Evolutionary conservation across 768 basidiomycete genomes (phyloP).

Genomic region (Gelatoporia subvermispora): DNA sequence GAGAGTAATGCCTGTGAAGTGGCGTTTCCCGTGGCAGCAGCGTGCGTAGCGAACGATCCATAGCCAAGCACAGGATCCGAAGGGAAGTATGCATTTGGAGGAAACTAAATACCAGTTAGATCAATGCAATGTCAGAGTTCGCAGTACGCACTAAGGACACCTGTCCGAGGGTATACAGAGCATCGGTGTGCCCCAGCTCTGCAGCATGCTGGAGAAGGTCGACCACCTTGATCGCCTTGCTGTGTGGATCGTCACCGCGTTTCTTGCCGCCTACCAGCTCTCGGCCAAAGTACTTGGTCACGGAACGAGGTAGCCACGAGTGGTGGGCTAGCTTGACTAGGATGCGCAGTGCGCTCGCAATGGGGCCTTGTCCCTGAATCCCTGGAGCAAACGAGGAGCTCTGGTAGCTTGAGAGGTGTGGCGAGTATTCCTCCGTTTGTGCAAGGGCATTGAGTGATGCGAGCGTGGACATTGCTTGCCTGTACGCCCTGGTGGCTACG

Average conservation of each 20-base stretch:
- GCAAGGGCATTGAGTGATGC: constrained; percentile 59
- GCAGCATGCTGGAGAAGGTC: constrained; percentile 78
- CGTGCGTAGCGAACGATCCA: constrained; percentile 59
- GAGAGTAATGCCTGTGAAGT: constrained; percentile 82
- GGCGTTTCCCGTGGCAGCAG: constrained; percentile 70
- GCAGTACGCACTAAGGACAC: constrained; percentile 55
- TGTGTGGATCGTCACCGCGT: constrained; percentile 61
- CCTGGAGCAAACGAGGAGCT: constrained; percentile 66
- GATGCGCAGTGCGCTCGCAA: constrained; percentile 68
- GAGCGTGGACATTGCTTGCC: constrained; percentile 66
- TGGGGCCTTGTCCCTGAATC: constrained; percentile 71
- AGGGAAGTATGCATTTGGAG: constrained; percentile 63
- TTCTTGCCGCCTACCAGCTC: constrained; percentile 33
- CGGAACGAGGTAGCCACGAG: constrained; percentile 41
- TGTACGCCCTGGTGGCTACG: constrained; percentile 69
- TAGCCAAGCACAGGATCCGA: constrained; percentile 60
- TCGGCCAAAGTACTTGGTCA: constrained; percentile 38
- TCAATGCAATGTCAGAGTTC: background rate
- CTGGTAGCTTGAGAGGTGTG: constrained; percentile 46
- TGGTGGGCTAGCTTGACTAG: constrained; percentile 60
- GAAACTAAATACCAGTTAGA: constrained; percentile 43
- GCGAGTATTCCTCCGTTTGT: constrained; percentile 48
- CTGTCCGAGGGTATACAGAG: constrained; percentile 61
- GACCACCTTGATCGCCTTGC: constrained; percentile 76
- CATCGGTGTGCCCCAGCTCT: constrained; percentile 72